Percentiles rank a stretch among this genome's conserved stretches.
Conservation (phyloP, 371 early-diverging fungal genomes). For the Actinomortierella ambigua region DNA sequence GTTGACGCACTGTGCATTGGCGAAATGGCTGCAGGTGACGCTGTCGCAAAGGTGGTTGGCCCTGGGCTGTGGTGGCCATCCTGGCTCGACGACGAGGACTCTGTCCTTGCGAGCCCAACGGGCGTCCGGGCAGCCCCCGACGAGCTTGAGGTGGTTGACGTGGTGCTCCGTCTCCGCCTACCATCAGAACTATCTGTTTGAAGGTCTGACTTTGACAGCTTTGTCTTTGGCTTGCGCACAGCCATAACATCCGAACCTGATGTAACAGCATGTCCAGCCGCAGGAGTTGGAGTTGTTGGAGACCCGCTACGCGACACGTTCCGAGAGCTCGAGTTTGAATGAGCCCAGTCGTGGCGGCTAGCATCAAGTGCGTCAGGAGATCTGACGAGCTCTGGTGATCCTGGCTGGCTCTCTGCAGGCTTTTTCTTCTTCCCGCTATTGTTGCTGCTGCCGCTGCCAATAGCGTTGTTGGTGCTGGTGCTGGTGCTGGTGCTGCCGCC, state of each 20-base stretch:
- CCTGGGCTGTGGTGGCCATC: constrained; percentile 35
- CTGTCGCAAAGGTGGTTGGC: constrained; percentile 12
- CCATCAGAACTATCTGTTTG: constrained; percentile 26
- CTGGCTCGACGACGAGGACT: constrained; percentile 39
- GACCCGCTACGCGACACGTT: constrained; percentile 36
- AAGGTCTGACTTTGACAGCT: constrained; percentile 27
- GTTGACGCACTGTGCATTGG: constrained; percentile 14
- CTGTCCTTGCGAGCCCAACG: constrained; percentile 29
- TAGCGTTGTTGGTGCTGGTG: neutral
- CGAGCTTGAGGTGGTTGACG: constrained; percentile 25
- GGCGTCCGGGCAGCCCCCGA: constrained; percentile 14
- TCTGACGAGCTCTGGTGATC: constrained; percentile 8
- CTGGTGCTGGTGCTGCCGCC: neutral
- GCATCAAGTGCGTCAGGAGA: constrained; percentile 14
- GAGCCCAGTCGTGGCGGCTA: constrained; percentile 11
- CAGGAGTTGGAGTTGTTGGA: constrained; percentile 9
- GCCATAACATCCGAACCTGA: too few relatives aligned
- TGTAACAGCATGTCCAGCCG: too few relatives aligned
- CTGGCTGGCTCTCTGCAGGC: constrained; percentile 3
- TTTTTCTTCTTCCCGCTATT: neutral
- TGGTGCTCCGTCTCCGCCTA: constrained; percentile 26
- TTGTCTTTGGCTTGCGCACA: constrained; percentile 24
- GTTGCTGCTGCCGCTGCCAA: constrained; percentile 1
- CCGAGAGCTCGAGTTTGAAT: constrained; percentile 28
- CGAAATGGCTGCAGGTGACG: constrained; percentile 28